phyloP scores from a whole-genome alignment of 441 rosid genomes.

The Manihot esculenta region DNA sequence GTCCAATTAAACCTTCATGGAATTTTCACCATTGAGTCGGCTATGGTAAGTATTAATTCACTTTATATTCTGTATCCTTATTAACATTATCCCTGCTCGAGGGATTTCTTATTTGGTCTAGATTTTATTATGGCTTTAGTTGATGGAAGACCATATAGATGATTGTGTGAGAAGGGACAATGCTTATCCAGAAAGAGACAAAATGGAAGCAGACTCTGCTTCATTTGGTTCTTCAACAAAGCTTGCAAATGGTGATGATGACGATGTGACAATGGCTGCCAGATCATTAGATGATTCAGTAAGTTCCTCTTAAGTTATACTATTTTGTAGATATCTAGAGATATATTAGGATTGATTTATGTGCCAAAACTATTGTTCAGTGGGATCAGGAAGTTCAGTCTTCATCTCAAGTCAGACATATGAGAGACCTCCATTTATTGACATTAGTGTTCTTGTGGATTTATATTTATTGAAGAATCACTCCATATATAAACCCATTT shows the following conservation, averaged over 20 bases:
- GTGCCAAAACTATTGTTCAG: background rate
- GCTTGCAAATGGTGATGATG: conserved; percentile 30
- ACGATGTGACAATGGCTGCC: conserved; percentile 21
- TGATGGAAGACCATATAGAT: conserved; percentile 37
- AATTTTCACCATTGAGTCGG: conserved; percentile 47
- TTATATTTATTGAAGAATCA: background rate
- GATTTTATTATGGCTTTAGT: conserved; percentile 34
- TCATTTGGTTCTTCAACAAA: conserved; percentile 18
- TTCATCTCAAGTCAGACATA: conserved; percentile 8
- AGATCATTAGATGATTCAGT: conserved; percentile 38
- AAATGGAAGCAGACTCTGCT: conserved; percentile 27
- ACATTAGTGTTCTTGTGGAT: conserved; percentile 1
- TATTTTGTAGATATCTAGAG: background rate
- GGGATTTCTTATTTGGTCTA: conserved; percentile 2
- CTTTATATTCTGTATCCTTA: background rate
- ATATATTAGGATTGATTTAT: background rate
- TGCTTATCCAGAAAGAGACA: conserved; percentile 22
- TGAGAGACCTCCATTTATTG: background rate
- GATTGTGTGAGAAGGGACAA: conserved; percentile 25
- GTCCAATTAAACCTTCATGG: conserved; percentile 52
- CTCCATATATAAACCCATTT: background rate
- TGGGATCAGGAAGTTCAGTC: conserved; percentile 8
- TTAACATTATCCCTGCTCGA: background rate
- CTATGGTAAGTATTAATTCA: conserved; percentile 30
- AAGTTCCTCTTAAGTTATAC: conserved; percentile 16